Base-by-base conservation (phyloP, 2,329 filamentous ascomycete species). In the Curvularia verruculosa region DNA sequence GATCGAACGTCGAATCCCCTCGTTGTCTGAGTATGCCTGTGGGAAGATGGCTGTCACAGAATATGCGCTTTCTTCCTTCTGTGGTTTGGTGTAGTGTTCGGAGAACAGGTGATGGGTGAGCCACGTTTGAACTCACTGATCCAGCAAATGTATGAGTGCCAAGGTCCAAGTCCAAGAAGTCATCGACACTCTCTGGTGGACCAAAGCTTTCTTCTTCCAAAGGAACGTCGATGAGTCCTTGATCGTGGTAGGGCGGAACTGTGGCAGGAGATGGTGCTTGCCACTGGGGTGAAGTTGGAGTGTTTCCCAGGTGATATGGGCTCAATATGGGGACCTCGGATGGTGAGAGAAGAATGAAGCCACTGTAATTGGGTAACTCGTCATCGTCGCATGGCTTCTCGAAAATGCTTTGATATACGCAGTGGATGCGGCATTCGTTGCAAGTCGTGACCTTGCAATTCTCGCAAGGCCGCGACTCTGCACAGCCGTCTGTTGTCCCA, bases 381-480 rank as follows among this genome's bases (percentile, higher is more conserved):
- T 73, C 69, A 1, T 64, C 57, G 1, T 70, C 67, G 18, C 60
- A 60, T 2, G 66, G 54, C 3, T 60, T 41, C 52, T 71, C 65
- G 54, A 66, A 68, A 48, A 67, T 68, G 44, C 64, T 72, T 36
- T 74, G 71, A 39, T 73, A 75, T 4, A 74, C 69, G 54, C 69
- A 72, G 47, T 75, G 73, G 31, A 74, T 67, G 7, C 73, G 66
- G 44, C 73, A 75, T 51, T 75, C 73, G 37, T 75, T 58, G 58
- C 73, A 75, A 2, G 73, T 75, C n/a, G 57, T 72, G 1, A 65
- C 54, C 15, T 62, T 64, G 53, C 73, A 75, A 7, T 40, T 57
- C 8, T 58, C 45, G 41, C 73, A 75, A 13, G 73, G 67, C 15
- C 52, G 61, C 21, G 64, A 65, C 26, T 69, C 63, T 15, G 69